Evolutionary conservation across 1,284 basidiomycete species (phyloP), one percentile per base, ranked within the genome.

Genomic region (Apiotrichum sp.): DNA sequence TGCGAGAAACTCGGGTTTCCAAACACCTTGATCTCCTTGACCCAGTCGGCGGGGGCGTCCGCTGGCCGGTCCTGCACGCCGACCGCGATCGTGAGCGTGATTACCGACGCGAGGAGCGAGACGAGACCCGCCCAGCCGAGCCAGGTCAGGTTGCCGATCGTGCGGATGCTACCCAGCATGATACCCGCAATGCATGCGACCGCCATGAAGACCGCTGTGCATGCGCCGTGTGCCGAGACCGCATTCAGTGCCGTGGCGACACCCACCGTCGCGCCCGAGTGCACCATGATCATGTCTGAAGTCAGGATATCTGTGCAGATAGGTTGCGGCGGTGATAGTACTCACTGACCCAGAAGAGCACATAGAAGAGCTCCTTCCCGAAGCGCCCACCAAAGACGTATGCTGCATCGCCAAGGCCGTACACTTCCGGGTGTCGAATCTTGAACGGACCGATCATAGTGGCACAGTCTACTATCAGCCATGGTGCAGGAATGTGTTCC

Each of bases 1-100:
- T 66, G 53, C 2, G 52, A 53, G 49, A 71, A 67, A 2, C 60
- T 61, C 1, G 69, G 65, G 40, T 56, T 49, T 42, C 55, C 61
- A 31, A 65, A 61, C n/a, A 65, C 67, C n/a, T 57, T 40, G 50
- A 68, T 54, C 13, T 65, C 61, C 62, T 74, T 2, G 65, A 59
- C 0, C 65, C 68, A 6, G 53, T 40, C 9, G 62, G 57, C 7
- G 74, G 73, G 53, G 0, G 70, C 70, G 2, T 61, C 59, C 1
- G 68, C 64, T 0, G 76, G 74, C 43, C 76, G 62, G 53, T 71
- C 69, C 45, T 66, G 61, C 1, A 69, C 54, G 8, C 66, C 70
- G 10, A 74, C 71, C 4, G 72, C 68, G 53, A 74, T 62, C 34
- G 67, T 66, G 32, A 73, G 56, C 14, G 66, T 66, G 48, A 74